Percentiles rank a stretch among this genome's conserved stretches.
phyloP scores from a whole-genome alignment of 2,329 filamentous ascomycete genomes.

The Mollisiaceae sp. region DNA sequence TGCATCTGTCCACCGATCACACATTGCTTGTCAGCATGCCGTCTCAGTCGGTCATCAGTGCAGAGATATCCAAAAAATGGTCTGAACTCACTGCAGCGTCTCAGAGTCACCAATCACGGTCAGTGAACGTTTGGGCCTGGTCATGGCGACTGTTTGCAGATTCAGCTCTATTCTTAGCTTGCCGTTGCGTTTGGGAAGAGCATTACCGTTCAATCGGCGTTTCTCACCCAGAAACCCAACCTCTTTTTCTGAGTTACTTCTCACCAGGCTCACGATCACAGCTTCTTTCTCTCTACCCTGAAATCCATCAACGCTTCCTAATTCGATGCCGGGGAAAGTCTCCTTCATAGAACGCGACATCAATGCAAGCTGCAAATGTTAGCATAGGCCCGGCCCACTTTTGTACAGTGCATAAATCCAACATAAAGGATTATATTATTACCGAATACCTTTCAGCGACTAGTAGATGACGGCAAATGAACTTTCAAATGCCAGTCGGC shows the following conservation, averaged over 20 bases:
- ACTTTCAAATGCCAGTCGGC: background rate
- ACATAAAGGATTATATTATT: constrained; percentile 2
- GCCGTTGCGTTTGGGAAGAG: constrained; percentile 9
- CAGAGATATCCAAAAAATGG: constrained; percentile 21
- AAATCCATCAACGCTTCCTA: constrained; percentile 97
- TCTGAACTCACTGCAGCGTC: constrained; percentile 75
- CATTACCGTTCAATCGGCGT: constrained; percentile 85
- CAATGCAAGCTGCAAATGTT: constrained; percentile 66
- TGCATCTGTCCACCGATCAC: constrained; percentile 44
- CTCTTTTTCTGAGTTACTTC: constrained; percentile 85
- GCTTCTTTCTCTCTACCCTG: constrained; percentile 97
- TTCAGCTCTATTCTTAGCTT: constrained; percentile 15
- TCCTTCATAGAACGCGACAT: constrained; percentile 80
- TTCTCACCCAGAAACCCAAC: constrained; percentile 95
- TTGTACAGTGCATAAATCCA: constrained; percentile 13
- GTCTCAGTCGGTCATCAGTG: constrained; percentile 28
- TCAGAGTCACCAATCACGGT: constrained; percentile 94
- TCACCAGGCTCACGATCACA: constrained; percentile 89
- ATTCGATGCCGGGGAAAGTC: constrained; percentile 80
- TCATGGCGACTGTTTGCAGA: constrained; percentile 81
- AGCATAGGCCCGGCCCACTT: constrained; percentile 28
- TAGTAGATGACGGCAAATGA: background rate
- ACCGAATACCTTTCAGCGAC: background rate
- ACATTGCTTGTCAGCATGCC: constrained; percentile 35
- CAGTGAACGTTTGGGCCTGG: constrained; percentile 86